Evolutionary conservation across 768 basidiomycete genomes (phyloP).

Genomic region (Roridomyces roridus): DNA sequence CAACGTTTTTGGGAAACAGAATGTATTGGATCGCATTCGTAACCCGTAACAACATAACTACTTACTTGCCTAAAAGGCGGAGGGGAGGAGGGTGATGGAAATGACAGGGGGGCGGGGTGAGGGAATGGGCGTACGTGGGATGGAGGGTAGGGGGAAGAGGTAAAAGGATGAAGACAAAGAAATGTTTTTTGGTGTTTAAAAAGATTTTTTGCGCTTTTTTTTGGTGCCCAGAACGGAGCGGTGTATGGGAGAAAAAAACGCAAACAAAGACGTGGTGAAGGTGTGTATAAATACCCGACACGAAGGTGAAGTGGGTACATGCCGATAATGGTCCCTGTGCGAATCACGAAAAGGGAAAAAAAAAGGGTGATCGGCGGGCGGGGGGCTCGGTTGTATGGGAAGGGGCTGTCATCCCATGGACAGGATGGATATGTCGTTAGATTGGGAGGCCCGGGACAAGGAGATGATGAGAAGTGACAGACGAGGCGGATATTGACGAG

Average conservation of each 20-base stretch:
- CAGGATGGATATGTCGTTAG: constrained; percentile 72
- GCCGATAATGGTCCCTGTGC: constrained; percentile 27
- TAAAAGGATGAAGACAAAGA: constrained; percentile 30
- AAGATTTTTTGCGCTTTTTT: constrained; percentile 34
- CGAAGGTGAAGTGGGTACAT: constrained; percentile 18
- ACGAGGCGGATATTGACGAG: constrained; percentile 41
- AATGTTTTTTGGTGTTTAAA: constrained; percentile 56
- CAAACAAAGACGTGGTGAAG: constrained; percentile 40
- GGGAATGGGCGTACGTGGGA: constrained; percentile 22
- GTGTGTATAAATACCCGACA: constrained; percentile 44
- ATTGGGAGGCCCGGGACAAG: constrained; percentile 39
- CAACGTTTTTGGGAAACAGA: constrained; percentile 8
- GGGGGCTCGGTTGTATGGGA: constrained; percentile 31
- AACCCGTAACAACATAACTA: constrained; percentile 44
- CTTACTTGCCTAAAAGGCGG: constrained; percentile 53
- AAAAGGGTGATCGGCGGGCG: constrained; percentile 37
- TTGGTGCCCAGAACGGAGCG: constrained; percentile 37
- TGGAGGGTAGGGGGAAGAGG: constrained; percentile 29
- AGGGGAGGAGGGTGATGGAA: constrained; percentile 22
- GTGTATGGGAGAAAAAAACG: constrained; percentile 37
- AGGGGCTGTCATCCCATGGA: constrained; percentile 50
- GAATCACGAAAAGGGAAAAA: constrained; percentile 23
- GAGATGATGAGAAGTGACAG: constrained; percentile 35
- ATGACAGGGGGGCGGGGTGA: constrained; percentile 18
- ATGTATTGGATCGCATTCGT: constrained; percentile 25